phyloP scores from a whole-genome alignment of 352 stramenopile species.

The Phytopythium vexans region DNA sequence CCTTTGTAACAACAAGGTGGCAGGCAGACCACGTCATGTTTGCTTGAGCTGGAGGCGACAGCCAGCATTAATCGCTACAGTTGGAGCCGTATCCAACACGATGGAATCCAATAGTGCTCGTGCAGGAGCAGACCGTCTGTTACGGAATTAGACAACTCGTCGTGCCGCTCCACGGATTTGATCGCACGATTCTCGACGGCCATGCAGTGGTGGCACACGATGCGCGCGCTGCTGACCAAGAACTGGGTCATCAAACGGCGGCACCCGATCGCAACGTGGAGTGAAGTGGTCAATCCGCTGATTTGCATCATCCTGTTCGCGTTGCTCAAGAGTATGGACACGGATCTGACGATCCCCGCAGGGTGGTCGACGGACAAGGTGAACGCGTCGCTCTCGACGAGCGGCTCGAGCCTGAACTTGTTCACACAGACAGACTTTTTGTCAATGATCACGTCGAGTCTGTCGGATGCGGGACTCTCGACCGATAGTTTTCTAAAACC shows the following conservation, averaged over 20 bases:
- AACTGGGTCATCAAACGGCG: constrained; percentile 76
- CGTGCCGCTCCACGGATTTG: not conserved
- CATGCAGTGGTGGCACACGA: not conserved
- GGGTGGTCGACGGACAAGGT: constrained; percentile 36
- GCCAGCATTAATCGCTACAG: too few species aligned
- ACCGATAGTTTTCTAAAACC: not conserved
- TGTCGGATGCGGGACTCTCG: constrained; percentile 4
- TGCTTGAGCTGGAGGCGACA: too few species aligned
- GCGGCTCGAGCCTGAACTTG: constrained; percentile 42
- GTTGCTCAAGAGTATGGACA: constrained; percentile 55
- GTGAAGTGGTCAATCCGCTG: constrained; percentile 64
- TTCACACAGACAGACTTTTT: constrained; percentile 30
- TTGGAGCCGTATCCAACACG: too few species aligned
- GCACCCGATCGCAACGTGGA: constrained; percentile 55
- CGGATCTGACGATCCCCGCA: constrained; percentile 38
- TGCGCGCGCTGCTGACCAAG: constrained; percentile 58
- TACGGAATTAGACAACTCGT: too few species aligned
- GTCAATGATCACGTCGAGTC: constrained; percentile 13
- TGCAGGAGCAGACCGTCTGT: too few species aligned
- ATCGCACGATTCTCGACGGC: not conserved
- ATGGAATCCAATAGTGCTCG: too few species aligned
- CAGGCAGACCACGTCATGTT: too few species aligned
- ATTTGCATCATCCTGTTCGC: constrained; percentile 75
- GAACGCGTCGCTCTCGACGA: constrained; percentile 27
- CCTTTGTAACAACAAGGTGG: too few species aligned